Base-by-base conservation (phyloP, 345 rosid genomes). In the Garcia nutans region DNA sequence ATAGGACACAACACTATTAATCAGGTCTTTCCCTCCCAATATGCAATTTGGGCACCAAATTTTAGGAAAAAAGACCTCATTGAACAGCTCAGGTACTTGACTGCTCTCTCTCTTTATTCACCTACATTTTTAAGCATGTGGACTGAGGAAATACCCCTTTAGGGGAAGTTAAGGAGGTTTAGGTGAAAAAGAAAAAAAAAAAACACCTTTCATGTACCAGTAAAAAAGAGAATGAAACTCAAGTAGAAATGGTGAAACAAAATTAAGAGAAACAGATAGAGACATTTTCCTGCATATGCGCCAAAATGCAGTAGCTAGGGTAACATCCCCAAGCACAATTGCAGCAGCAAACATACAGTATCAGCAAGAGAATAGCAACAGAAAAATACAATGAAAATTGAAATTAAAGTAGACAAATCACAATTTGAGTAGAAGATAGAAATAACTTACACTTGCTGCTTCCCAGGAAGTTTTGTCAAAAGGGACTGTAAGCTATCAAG, bases 401-500 rank as follows among this genome's bases (percentile, higher is more conserved):
- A 19, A 54, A 54, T 54, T 1, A 16, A 17, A 33, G 26, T 2
- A 20, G 8, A 42, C 9, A 42, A 22, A 42, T 20, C 54, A 65
- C n/a, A 16, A 45, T 5, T 17, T 24, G 42, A 49, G 6, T 26
- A 24, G 19, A 24, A 68, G 11, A 24, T 26, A 49, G 72, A 8
- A 55, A 12, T n/a, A 11, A 66, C 74, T 37, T 82, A 92, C 97
- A 88, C 82, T 58, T 90, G 91, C 71, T 87, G 91, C 85, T 87
- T 96, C 57, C 91, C 87, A 42, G 91, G 91, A 74, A 89, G 90
- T 84, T 83, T 83, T 5, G 92, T 75, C 75, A 96, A 84, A 69
- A 89, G 88, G 77, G 97, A 84, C 82, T 89, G 92, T 37, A 96
- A 82, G 76, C 89, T 85, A 76, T 96, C 99, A 20, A 96, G 88